Base-by-base conservation (phyloP, 2,329 filamentous ascomycete genomes). In the Acrocalymma vagum region DNA sequence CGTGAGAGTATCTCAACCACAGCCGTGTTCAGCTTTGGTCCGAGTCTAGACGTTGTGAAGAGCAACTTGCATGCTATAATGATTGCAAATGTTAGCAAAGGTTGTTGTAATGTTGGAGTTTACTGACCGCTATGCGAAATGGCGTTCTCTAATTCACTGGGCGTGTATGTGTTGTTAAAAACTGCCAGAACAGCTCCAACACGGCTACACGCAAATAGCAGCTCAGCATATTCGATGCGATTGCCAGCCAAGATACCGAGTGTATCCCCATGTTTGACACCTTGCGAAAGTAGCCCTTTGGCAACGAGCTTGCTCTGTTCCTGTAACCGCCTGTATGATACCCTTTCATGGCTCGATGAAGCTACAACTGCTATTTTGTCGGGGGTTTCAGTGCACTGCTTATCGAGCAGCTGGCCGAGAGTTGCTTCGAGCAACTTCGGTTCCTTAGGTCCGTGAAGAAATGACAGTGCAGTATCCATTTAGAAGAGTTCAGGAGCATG, bases 131-230 rank as follows among this genome's bases (percentile, higher is more conserved):
- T 83, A 60, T 90, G 87, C 35, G 79, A 77, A 17, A 91, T 67
- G 11, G 85, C 87, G 65, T 87, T 85, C 62, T 82, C 77, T 20
- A 85, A 82, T 69, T 91, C 87, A 1, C 78, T 80, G 2, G 83
- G 77, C 1, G 87, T 90, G 63, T 91, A 91, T 0, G 87, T 90
- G 71, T 90, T 91, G 72, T 91, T 91, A 51, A 91, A 72, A 35
- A 90, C 88, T 17, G 90, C 87, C 38, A 90, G 72, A 22, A 72
- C 60, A 4, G 67, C 65, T 8, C 70, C 70, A 21, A 72, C 42
- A 23, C 65, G 54, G 24, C 84, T 82, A 6, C 82, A 84, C 4
- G 84, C 86, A 53, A 90, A 88, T 73, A 89, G 87, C 17, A 89
- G 79, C 3, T 85, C 78, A 21, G 65, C 64, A 16, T 86, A 79